Percentiles rank a stretch among this genome's conserved stretches.
Conservation (phyloP, 306 rosid genomes). For the Notholithocarpus densiflorus region DNA sequence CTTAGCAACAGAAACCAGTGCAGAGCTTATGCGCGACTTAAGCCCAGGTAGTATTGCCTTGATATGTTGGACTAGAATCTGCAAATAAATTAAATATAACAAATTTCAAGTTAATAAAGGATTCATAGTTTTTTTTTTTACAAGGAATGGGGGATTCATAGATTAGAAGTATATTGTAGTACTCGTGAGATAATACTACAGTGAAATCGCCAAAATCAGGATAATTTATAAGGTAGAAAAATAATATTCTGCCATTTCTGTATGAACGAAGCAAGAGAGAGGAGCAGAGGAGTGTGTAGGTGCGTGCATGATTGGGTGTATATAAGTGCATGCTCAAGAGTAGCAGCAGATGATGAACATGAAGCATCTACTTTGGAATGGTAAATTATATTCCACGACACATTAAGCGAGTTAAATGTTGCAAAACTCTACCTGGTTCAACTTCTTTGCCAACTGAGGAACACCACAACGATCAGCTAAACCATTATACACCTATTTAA, state of each 20-base stretch:
- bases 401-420: not conserved
- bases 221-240: not conserved
- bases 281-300: not conserved
- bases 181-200: not conserved
- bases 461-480: conserved; percentile 92
- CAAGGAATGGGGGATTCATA: not conserved
- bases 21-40: conserved; percentile 85
- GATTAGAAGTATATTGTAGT: not conserved
- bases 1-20: conserved; percentile 84
- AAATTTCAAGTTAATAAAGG: not conserved
- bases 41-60: conserved; percentile 83
- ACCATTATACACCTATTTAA: conserved; percentile 74
- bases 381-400: not conserved
- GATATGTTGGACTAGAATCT: conserved; percentile 93
- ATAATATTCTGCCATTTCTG: not conserved
- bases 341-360: not conserved
- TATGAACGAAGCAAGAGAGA: not conserved
- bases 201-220: not conserved
- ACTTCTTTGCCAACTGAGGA: conserved; percentile 92
- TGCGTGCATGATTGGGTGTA: no score
- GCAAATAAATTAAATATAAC: conserved; percentile 24
- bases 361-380: not conserved
- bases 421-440: conserved; percentile 76
- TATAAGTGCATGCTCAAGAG: not conserved
- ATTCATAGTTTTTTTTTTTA: not conserved